Conservation (phyloP, 352 stramenopile genomes). For the Phytophthora litchii region DNA sequence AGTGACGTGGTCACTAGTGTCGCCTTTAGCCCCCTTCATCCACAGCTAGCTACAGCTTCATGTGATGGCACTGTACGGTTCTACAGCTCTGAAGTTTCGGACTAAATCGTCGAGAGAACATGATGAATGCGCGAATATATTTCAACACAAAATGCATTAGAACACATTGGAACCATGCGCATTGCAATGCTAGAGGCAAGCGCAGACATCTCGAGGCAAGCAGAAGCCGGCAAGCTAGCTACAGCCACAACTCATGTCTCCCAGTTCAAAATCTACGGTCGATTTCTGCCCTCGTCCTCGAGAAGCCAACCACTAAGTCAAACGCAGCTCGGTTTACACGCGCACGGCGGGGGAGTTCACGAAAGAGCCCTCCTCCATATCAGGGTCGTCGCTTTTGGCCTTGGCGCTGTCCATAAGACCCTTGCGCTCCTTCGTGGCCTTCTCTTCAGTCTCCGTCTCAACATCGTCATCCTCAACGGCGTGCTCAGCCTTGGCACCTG, state of each 20-base stretch:
- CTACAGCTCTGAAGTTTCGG: slow-evolving; percentile 30
- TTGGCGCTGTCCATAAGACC: slow-evolving; percentile 74
- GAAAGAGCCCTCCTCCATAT: slow-evolving; percentile 78
- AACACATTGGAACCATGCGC: slow-evolving; percentile 37
- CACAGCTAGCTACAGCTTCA: slow-evolving; percentile 82
- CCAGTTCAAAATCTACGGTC: slow-evolving; percentile 46
- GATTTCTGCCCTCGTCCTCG: slow-evolving; percentile 36
- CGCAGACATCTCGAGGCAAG: slow-evolving; percentile 31
- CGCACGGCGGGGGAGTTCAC: slow-evolving; percentile 85
- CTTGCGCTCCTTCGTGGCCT: slow-evolving; percentile 70
- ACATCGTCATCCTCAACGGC: slow-evolving; percentile 73
- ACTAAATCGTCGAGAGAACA: slow-evolving; percentile 15
- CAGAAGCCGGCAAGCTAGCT: slow-evolving; percentile 38
- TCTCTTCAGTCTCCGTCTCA: slow-evolving; percentile 50
- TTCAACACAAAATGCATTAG: slow-evolving; percentile 51
- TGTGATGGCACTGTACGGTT: slow-evolving; percentile 81
- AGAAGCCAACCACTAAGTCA: slow-evolving; percentile 39
- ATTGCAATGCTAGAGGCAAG: slow-evolving; percentile 24
- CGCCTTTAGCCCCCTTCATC: slow-evolving; percentile 78
- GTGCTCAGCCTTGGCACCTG: slow-evolving; percentile 81
- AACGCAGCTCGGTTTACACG: slow-evolving; percentile 51
- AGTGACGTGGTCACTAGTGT: slow-evolving; percentile 81
- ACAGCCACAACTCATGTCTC: slow-evolving; percentile 34
- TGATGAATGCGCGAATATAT: slow-evolving; percentile 41
- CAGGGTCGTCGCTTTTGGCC: slow-evolving; percentile 63